Base-by-base conservation (phyloP, 805 yeast species). In the Lachancea lanzarotensis region DNA sequence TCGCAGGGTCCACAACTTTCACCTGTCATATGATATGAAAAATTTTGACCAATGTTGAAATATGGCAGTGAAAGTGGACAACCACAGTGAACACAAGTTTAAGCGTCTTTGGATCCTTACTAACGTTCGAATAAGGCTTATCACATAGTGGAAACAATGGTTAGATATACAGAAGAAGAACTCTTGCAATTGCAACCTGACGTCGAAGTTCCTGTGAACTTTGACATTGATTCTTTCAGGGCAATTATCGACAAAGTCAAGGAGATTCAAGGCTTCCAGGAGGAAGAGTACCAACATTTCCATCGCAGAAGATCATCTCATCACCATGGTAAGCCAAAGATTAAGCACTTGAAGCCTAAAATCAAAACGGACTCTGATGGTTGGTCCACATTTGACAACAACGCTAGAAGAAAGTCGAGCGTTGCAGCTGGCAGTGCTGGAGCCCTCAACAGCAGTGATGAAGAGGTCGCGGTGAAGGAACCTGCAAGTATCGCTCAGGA, bases 291-390 rank as follows among this genome's bases (percentile, higher is more conserved):
- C 54, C 53, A 49, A 17, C 73, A 69, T 53, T 67, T 72, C 65
- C 70, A 70, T 61, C 71, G 80, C 59, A 79, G 88, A 72, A 76
- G 78, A 51, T 81, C 87, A 12, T 68, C 71, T 27, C 70, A 67
- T 47, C 59, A 55, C 41, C 70, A 66, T 39, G 55, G 57, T 16
- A 71, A 70, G 63, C 84, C 84, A 44, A 73, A 72, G 55, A 72
- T 81, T 57, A 75, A 81, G 59, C 80, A 76, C 59, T 75, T 75
- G 66, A 71, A 69, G 54, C 73, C 72, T 49, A 68, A 66, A 51
- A 71, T 70, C 30, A 69, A 74, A 16, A 62, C 82, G 30, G 95
- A 84, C 59, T 84, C 81, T 46, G 91, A 85, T 50, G 95, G 95
- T 38, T 85, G 93, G 91, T 84, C 84, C 46, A 82, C 91, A 18